Evolutionary conservation across 306 rosid species (phyloP).

Genomic region (Fagus crenata): DNA sequence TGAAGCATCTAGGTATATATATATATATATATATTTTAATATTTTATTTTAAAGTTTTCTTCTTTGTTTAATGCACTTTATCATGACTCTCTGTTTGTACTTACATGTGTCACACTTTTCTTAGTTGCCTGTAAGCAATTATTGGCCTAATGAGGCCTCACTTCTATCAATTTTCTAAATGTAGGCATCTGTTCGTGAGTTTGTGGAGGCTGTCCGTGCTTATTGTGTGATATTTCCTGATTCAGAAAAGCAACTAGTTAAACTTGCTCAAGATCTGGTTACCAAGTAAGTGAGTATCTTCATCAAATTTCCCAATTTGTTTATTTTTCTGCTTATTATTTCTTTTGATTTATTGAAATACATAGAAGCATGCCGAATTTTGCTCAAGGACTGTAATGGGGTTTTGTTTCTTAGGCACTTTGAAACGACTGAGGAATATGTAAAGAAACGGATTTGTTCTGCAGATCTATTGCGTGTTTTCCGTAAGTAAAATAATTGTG

Average conservation of each 20-base stretch:
- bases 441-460: constrained; percentile 53
- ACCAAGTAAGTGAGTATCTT: constrained; percentile 51
- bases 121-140: not conserved
- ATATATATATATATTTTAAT: not conserved
- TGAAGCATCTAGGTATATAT: not conserved
- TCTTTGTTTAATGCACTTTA: constrained; percentile 9
- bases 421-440: constrained; percentile 48
- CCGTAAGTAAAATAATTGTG: constrained; percentile 50
- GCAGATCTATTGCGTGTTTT: constrained; percentile 63
- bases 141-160: not conserved
- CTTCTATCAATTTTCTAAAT: constrained; percentile 22
- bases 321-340: constrained; percentile 10
- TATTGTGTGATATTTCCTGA: constrained; percentile 76
- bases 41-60: not conserved
- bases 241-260: constrained; percentile 62
- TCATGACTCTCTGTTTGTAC: constrained; percentile 16
- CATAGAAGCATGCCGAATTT: constrained; percentile 14
- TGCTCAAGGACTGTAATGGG: constrained; percentile 5
- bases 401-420: constrained; percentile 44
- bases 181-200: constrained; percentile 67
- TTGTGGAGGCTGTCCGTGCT: constrained; percentile 72
- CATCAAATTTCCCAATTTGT: constrained; percentile 7
- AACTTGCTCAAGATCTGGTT: constrained; percentile 59
- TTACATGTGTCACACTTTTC: constrained; percentile 9
- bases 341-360: constrained; percentile 18